Conservation (phyloP, 2,329 filamentous ascomycete species). For the Phyllosticta citrichinensis region DNA sequence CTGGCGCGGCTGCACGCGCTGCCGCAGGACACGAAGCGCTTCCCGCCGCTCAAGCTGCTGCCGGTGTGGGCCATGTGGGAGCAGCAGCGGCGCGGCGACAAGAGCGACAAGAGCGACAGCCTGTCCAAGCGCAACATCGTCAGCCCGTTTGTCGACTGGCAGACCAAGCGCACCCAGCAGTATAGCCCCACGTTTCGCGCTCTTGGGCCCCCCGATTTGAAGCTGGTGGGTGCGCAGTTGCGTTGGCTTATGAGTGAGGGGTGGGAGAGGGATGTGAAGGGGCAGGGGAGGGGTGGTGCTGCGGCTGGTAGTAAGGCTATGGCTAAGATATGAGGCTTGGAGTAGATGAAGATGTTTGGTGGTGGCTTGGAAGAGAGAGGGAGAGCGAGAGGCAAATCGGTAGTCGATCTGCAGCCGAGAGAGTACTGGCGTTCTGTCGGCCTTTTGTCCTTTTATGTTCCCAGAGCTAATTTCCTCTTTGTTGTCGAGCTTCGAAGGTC, state of each 20-base stretch:
- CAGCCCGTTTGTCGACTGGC: background rate
- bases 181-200: background rate
- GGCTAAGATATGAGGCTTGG: background rate
- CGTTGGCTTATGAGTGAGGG: background rate
- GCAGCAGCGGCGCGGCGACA: background rate
- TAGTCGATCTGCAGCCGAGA: too few species aligned
- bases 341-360: too few species aligned
- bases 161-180: background rate
- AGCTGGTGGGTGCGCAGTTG: background rate
- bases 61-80: slow-evolving; percentile 16
- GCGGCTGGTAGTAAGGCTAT: background rate
- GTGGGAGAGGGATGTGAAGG: background rate
- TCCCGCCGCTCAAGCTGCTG: slow-evolving; percentile 22
- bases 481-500: too few species aligned
- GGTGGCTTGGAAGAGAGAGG: too few species aligned
- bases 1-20: slow-evolving; percentile 17
- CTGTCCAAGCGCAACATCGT: background rate
- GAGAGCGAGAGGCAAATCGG: too few species aligned
- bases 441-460: too few species aligned
- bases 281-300: background rate
- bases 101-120: background rate
- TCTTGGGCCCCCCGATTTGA: background rate
- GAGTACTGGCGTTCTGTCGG: too few species aligned
- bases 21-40: slow-evolving; percentile 16
- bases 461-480: too few species aligned